phyloP scores from a whole-genome alignment of 2,329 filamentous ascomycete species.

The Delphinella strobiligena region DNA sequence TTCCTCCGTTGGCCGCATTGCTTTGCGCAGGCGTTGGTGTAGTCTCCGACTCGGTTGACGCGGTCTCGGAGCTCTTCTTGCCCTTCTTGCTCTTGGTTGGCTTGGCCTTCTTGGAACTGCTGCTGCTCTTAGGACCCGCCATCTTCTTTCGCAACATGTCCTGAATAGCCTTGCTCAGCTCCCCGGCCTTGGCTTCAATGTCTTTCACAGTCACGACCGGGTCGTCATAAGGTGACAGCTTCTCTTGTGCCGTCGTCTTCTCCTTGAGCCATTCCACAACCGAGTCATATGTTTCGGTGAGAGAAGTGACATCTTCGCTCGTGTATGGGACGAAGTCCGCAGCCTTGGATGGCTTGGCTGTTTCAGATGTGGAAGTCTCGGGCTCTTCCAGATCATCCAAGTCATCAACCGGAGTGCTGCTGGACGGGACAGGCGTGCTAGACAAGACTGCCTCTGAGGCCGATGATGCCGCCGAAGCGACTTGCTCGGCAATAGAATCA shows the following conservation, averaged over 20 bases:
- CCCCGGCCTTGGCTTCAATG: constrained; percentile 53
- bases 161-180: constrained; percentile 58
- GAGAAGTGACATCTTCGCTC: constrained; percentile 54
- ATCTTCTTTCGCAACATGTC: constrained; percentile 61
- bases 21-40: constrained; percentile 14
- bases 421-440: constrained; percentile 32
- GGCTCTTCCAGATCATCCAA: constrained; percentile 75
- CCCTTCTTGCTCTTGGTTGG: constrained; percentile 21
- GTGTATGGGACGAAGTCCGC: constrained; percentile 57
- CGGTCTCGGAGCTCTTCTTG: constrained; percentile 12
- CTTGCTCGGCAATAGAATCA: constrained; percentile 55
- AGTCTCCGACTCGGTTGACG: constrained; percentile 5
- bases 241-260: constrained; percentile 58
- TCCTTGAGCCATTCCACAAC: constrained; percentile 64
- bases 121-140: constrained; percentile 26
- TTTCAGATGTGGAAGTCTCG: constrained; percentile 30
- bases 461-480: constrained; percentile 43
- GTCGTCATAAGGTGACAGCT: constrained; percentile 57
- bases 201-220: constrained; percentile 65
- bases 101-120: constrained; percentile 20
- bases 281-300: constrained; percentile 51
- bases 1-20: constrained; percentile 3
- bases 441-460: constrained; percentile 33
- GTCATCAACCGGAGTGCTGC: constrained; percentile 37
- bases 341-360: constrained; percentile 23